These are phyloP conservation scores for Hypocrella siamensis DNA, from an alignment of 2,329 filamentous ascomycete genomes.

Conservation along the genomic window DNA sequence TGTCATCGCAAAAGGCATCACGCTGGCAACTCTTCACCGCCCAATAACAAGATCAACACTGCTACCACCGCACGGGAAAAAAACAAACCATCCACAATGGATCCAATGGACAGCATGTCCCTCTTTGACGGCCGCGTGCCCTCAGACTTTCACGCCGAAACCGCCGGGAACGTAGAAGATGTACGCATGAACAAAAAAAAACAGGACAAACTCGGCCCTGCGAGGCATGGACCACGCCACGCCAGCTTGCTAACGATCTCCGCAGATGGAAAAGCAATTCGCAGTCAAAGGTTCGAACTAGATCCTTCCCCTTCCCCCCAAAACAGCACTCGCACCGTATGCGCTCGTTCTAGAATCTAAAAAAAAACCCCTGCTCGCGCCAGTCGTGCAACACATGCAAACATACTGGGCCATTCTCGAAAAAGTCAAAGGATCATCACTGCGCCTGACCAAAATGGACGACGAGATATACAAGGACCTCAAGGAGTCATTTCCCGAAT, in stretches of 20 bases:
- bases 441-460: conserved; percentile 87
- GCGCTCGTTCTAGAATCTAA: neutral
- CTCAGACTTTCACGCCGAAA: conserved; percentile 43
- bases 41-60: neutral
- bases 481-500: conserved; percentile 77
- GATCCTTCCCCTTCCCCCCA: too few species aligned
- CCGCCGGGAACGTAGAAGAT: conserved; percentile 39
- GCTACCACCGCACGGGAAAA: neutral
- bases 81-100: conserved; percentile 13
- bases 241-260: too few species aligned
- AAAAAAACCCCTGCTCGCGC: neutral
- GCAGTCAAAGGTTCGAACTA: conserved; percentile 68
- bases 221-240: too few species aligned
- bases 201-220: too few species aligned
- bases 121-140: conserved; percentile 20
- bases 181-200: conserved; percentile 20
- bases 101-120: conserved; percentile 23
- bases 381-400: conserved; percentile 83
- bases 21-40: neutral
- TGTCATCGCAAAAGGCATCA: too few species aligned
- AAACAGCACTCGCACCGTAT: too few species aligned
- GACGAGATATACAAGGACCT: conserved; percentile 90
- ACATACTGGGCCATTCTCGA: conserved; percentile 96
- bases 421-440: conserved; percentile 70
- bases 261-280: conserved; percentile 95